phyloP scores from a whole-genome alignment of 148 eudicot species.

The Nepenthes gracilis region DNA sequence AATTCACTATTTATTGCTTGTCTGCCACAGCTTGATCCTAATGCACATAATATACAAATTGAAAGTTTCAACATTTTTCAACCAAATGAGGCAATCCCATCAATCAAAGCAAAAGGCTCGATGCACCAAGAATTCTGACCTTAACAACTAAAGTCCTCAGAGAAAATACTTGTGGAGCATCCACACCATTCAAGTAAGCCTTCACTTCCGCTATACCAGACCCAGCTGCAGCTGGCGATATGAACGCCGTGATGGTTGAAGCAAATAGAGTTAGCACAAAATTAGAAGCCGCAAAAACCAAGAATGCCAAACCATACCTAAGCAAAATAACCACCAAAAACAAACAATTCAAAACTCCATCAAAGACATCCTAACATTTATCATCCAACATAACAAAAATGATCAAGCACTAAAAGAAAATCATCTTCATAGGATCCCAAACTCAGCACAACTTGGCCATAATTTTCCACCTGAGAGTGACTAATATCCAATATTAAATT shows the following conservation, averaged over 20 bases:
- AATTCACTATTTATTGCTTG: too few species aligned
- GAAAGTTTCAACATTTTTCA: background rate
- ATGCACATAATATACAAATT: too few species aligned
- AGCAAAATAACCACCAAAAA: slow-evolving; percentile 2
- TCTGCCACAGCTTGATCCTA: too few species aligned
- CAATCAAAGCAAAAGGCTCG: background rate
- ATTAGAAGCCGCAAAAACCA: slow-evolving; percentile 60
- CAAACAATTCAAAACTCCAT: slow-evolving; percentile 1
- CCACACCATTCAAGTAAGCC: slow-evolving; percentile 96
- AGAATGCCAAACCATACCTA: slow-evolving; percentile 63
- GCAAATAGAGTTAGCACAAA: slow-evolving; percentile 68
- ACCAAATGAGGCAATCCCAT: background rate
- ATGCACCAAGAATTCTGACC: slow-evolving; percentile 26
- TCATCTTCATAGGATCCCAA: too few species aligned
- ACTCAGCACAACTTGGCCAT: too few species aligned
- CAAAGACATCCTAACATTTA: background rate
- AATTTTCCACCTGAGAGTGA: too few species aligned
- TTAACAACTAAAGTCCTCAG: slow-evolving; percentile 62
- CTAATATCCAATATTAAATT: too few species aligned
- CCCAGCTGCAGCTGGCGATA: slow-evolving; percentile 88
- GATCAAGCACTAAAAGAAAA: too few species aligned
- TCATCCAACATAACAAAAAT: background rate
- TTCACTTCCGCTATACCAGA: slow-evolving; percentile 96
- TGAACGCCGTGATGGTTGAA: slow-evolving; percentile 49
- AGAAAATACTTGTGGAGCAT: slow-evolving; percentile 76